These are phyloP conservation scores for Senna tora DNA, from an alignment of 306 rosid genomes.

Conservation along the genomic window DNA sequence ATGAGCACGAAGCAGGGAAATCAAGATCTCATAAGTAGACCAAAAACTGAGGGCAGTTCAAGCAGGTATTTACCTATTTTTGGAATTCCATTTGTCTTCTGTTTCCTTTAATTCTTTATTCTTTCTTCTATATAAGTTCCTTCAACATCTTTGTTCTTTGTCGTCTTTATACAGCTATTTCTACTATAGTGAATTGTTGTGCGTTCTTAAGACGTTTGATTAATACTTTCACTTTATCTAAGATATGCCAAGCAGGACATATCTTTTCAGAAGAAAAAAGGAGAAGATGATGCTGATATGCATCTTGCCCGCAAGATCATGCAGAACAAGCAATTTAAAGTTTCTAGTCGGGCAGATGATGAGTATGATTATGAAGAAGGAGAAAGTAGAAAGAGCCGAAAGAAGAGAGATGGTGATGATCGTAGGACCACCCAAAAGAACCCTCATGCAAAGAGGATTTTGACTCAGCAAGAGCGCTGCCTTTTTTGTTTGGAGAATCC, in stretches of 20 bases:
- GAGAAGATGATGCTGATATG: constrained; percentile 82
- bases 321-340: constrained; percentile 74
- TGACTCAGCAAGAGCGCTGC: constrained; percentile 81
- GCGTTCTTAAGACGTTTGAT: constrained; percentile 9
- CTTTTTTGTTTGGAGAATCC: constrained; percentile 83
- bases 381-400: constrained; percentile 62
- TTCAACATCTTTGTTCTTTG: constrained; percentile 22
- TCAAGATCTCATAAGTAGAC: constrained; percentile 45
- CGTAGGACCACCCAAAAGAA: constrained; percentile 51
- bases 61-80: constrained; percentile 55
- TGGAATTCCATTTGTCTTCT: constrained; percentile 8
- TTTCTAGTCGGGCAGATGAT: constrained; percentile 75
- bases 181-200: not conserved
- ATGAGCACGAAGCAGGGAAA: constrained; percentile 49
- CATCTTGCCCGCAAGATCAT: constrained; percentile 79
- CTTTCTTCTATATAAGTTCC: constrained; percentile 10
- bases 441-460: constrained; percentile 45
- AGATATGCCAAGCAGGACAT: constrained; percentile 57
- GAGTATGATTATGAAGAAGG: constrained; percentile 84
- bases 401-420: constrained; percentile 65
- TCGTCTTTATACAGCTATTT: constrained; percentile 14
- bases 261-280: constrained; percentile 56
- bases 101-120: constrained; percentile 5
- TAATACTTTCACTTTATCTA: constrained; percentile 36
- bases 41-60: constrained; percentile 51